A percentile compares a stretch with the other conserved stretches of the same genome.
These are phyloP conservation scores for Panellus pusillus DNA, from an alignment of 768 basidiomycete species.

Conservation along the genomic window DNA sequence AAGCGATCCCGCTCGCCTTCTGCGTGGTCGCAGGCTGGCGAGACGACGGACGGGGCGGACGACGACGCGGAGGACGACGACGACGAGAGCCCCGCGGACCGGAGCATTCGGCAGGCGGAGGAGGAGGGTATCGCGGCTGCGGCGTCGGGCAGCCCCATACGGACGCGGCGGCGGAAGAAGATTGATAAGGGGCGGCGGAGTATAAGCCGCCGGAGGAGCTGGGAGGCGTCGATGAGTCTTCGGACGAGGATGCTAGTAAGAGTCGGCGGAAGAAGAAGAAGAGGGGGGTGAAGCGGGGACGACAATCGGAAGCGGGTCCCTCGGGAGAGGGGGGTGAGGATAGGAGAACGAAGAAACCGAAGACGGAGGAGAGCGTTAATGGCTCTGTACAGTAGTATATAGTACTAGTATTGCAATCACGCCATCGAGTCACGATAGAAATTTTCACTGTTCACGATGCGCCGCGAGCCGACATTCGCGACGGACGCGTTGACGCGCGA, in stretches of 20 bases:
- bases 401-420: not conserved
- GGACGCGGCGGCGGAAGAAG: conserved; percentile 28
- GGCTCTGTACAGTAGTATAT: not conserved
- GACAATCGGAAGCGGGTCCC: conserved; percentile 29
- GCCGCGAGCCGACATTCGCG: conserved; percentile 21
- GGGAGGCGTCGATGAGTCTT: conserved; percentile 29
- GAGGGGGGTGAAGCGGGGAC: conserved; percentile 37
- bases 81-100: conserved; percentile 25
- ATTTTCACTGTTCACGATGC: not conserved
- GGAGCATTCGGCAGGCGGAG: conserved; percentile 28
- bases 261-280: conserved; percentile 16
- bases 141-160: conserved; percentile 18
- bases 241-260: conserved; percentile 26
- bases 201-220: conserved; percentile 35
- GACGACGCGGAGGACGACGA: not conserved
- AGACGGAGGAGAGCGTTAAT: conserved; percentile 21
- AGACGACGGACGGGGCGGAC: conserved; percentile 23
- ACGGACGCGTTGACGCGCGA: conserved; percentile 4
- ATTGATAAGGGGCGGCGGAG: conserved; percentile 32
- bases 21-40: conserved; percentile 17
- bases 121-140: conserved; percentile 22
- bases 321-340: conserved; percentile 26
- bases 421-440: not conserved
- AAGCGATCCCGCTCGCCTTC: conserved; percentile 17
- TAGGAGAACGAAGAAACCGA: conserved; percentile 38